Base-by-base conservation (phyloP, 805 yeast genomes). In the Saccharomyces eubayanus region DNA sequence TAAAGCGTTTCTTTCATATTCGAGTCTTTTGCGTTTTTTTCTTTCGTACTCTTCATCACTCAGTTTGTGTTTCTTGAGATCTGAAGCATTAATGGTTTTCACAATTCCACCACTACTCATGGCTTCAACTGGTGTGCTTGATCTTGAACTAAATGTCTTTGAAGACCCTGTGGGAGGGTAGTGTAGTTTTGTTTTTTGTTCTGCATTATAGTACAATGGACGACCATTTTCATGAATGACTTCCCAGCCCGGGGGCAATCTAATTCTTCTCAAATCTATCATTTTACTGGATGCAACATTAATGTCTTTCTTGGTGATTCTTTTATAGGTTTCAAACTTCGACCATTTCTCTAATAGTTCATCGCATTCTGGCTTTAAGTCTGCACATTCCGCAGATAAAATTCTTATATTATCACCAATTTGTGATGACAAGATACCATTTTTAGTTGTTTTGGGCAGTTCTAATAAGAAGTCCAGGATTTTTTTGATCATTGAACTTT, bases 401-500 rank as follows among this genome's bases (percentile, higher is more conserved):
- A 31, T 28, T 16, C 31, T 48, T 5, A 92, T 79, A 14, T 81
- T 77, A 36, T 76, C 74, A 61, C 88, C 96, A 52, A 94, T 82
- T 61, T 82, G 82, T 27, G 91, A 82, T 55, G 84, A 79, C 10
- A 81, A 78, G 55, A 92, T 85, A 60, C 89, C 85, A 69, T 89
- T 89, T 59, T 84, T 80, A 1, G 92, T 88, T 51, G 89, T 76
- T 40, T 78, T 73, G 9, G 91, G 92, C 84, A 90, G 82, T n/a
- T 63, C 62, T 28, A 68, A 57, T 51, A 94, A 74, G 21, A 89
- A 78, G 47, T 74, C 75, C 47, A 92, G 71, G 16, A 88, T 77
- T 60, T 75, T 68, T 3, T 62, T 56, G 5, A 79, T 72, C 48
- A 85, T 65, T 8, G 20, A 16, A 24, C 20, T 36, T 36, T 16